Conservation (phyloP, 1,284 basidiomycete species). For the Cystobasidium pallidum region DNA sequence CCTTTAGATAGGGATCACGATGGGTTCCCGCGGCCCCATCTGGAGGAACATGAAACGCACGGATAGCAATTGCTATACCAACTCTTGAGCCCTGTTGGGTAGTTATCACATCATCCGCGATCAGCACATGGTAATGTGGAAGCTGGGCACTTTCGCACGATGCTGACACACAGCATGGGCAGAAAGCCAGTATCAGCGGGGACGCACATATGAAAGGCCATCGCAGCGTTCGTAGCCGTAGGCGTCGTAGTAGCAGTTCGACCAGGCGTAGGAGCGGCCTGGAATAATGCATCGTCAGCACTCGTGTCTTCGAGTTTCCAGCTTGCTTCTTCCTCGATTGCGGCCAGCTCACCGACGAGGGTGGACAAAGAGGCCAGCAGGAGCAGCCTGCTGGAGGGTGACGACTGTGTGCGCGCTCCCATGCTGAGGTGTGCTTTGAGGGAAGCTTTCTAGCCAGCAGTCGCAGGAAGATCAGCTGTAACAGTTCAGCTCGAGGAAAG, state of each 20-base stretch:
- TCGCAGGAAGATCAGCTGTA: too few relatives aligned
- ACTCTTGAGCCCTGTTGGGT: slow-evolving; percentile 14
- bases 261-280: slow-evolving; percentile 25
- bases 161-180: not conserved
- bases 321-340: not conserved
- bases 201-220: slow-evolving; percentile 18
- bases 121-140: slow-evolving; percentile 7
- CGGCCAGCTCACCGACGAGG: slow-evolving; percentile 13
- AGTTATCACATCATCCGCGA: not conserved
- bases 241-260: slow-evolving; percentile 29
- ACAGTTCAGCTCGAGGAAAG: too few relatives aligned
- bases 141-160: not conserved
- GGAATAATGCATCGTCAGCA: not conserved
- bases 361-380: slow-evolving; percentile 4
- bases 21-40: too few relatives aligned
- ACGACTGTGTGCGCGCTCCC: not conserved
- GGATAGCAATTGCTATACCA: slow-evolving; percentile 28
- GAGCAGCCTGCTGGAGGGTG: not conserved
- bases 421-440: not conserved
- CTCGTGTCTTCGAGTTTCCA: slow-evolving; percentile 4
- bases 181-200: not conserved
- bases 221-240: slow-evolving; percentile 16
- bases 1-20: too few relatives aligned
- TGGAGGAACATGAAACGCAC: not conserved
- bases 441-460: too few relatives aligned